Evolutionary conservation across 2,329 filamentous ascomycete species (phyloP), one percentile per base, ranked within the genome.

Genomic region (Pseudogymnoascus verrucosus): DNA sequence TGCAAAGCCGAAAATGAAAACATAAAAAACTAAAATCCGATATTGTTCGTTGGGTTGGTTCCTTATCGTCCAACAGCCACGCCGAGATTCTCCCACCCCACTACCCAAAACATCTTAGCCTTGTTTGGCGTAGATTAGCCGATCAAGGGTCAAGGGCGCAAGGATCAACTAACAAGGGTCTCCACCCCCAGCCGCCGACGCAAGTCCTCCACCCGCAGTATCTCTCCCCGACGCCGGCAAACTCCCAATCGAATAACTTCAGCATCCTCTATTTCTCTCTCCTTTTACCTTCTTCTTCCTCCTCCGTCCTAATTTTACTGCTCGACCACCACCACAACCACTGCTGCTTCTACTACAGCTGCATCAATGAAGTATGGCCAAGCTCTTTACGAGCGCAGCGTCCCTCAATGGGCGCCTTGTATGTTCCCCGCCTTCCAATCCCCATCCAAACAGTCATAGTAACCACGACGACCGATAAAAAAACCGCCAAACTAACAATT

Each of bases 351-450:
- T n/a, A n/a, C 66, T 40, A n/a, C 42, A 54, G 12, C 47, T 54
- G 47, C 26, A 31, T 54, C 47, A 54, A 91, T 91, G 89, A 91
- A 91, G 80, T 91, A 89, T 82, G 88, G 89, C 67, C 81, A 89
- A 68, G 88, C 85, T 66, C 82, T 95, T 66, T 85, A 88, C 73
- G 82, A 85, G 76, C 84, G 89, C 74, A 93, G 89, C 57, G 89
- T 92, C 71, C 89, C 90, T 67, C 86, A 89, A 83, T 95, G 90
- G 90, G 89, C 84, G 71, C 82, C 90, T 68, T 88, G 88, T 90
- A 79, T 72, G 80, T 78, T 51, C 67, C 66, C 47, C 26, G 19
- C 23, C 16, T 31, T 42, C 26, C 26, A 60, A 28, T 54, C 63
- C 65, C 47, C 59, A 64, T 60, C 26, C 21, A 23, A 63, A 60